Evolutionary conservation across 1,284 basidiomycete species (phyloP), one percentile per base, ranked within the genome.

Genomic region (Volvariella volvacea): DNA sequence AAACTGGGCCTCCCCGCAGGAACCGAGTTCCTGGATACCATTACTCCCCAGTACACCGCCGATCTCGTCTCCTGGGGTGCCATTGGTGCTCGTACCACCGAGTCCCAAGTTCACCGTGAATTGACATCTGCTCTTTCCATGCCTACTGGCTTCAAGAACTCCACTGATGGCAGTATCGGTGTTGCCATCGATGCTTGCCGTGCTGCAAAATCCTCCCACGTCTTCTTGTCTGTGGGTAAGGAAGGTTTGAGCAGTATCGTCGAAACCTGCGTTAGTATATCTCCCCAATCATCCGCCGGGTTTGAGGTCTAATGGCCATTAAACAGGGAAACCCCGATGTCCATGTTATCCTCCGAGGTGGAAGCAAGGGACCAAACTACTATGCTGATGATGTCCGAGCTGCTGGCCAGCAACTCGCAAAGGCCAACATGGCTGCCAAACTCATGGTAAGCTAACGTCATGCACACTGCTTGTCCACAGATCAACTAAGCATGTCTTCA

Each of bases 21-120:
- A 12, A 92, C 88, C 66, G 92, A 95, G 62, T 88, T 95, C 60
- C 72, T 94, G 42, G 92, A 92, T 58, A 88, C 88, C 9, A 90
- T 90, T 52, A 80, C 80, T 21, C 93, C 93, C 2, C 93, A 97
- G 62, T 99, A 92, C 70, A 96, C 92, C 12, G 92, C 94, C 21
- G 96, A 99, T 67, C 70, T 97, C 19, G 91, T 97, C 42, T 83
- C 88, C 2, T 99, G 95, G 95, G 95, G 95, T 44, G 95, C 95
- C 2, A 98, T 99, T 52, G 95, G 95, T 33, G 92, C 92, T 12
- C 78, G 92, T 22, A 96, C 93, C 3, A 98, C 95, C 7, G 95
- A 99, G 64, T 94, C 90, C 2, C 95, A 99, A 65, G 87, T 98
- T 3, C 95, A 99, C 64, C 83, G 95, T 41, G 86, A 92, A 61